Evolutionary conservation across 2,329 filamentous ascomycete genomes (phyloP).

Genomic region (Pseudocercospora ulei): DNA sequence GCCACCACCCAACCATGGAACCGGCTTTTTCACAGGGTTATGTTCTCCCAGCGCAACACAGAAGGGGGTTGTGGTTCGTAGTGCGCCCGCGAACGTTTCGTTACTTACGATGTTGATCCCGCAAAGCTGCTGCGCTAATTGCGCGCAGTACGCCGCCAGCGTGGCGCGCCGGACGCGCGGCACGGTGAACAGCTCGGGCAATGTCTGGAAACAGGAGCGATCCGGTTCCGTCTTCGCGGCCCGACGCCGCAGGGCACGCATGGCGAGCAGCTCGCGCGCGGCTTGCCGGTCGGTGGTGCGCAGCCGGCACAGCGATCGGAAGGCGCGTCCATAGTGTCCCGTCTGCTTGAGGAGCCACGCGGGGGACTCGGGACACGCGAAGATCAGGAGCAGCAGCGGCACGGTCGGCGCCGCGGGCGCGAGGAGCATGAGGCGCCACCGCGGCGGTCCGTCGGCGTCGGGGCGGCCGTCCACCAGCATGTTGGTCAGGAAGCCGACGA

Average conservation of each 20-base stretch:
- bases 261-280: constrained; percentile 33
- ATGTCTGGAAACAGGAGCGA: constrained; percentile 33
- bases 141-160: constrained; percentile 30
- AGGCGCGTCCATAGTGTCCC: constrained; percentile 30
- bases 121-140: constrained; percentile 32
- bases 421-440: constrained; percentile 54
- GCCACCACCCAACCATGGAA: no score
- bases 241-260: constrained; percentile 13
- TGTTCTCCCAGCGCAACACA: no score
- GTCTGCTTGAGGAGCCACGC: constrained; percentile 27
- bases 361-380: constrained; percentile 43
- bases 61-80: no score
- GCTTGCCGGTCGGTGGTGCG: constrained; percentile 28
- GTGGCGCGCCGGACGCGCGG: constrained; percentile 41
- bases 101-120: constrained; percentile 24
- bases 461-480: constrained; percentile 38
- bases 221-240: constrained; percentile 32
- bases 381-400: constrained; percentile 44
- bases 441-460: constrained; percentile 46
- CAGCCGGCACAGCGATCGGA: constrained; percentile 39
- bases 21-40: no score
- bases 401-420: constrained; percentile 58
- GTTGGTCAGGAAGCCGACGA: constrained; percentile 54
- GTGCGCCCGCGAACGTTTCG: background rate
- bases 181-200: constrained; percentile 35